These are phyloP conservation scores for Cutaneotrichosporon sp. DNA, from an alignment of 1,284 basidiomycete species.

Conservation along the genomic window DNA sequence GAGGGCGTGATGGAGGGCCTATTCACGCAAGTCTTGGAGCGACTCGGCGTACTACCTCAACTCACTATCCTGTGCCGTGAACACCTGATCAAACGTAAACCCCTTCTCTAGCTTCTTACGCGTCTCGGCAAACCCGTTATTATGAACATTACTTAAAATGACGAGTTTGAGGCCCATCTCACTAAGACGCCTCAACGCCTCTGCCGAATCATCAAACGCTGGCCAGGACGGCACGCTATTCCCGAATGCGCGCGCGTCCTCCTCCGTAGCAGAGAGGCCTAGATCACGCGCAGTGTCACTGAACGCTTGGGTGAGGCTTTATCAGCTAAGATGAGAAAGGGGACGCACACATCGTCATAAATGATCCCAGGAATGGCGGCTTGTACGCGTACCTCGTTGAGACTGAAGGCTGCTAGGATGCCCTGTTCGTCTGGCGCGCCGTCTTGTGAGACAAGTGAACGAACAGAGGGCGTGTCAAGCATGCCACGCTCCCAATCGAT, in stretches of 20 bases:
- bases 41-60: not conserved
- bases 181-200: conserved; percentile 31
- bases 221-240: conserved; percentile 36
- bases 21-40: too few relatives aligned
- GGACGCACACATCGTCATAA: conserved; percentile 36
- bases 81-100: conserved; percentile 36
- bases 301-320: conserved; percentile 24
- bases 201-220: conserved; percentile 39
- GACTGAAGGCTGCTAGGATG: conserved; percentile 29
- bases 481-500: conserved; percentile 40
- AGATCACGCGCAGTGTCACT: conserved; percentile 15
- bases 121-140: conserved; percentile 30
- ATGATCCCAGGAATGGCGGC: conserved; percentile 31
- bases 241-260: conserved; percentile 31
- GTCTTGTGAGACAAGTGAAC: conserved; percentile 23
- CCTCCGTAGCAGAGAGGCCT: conserved; percentile 14
- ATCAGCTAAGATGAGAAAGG: not conserved
- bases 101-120: conserved; percentile 35
- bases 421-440: conserved; percentile 23
- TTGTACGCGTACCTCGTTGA: conserved; percentile 34
- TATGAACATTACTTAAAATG: conserved; percentile 43
- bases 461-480: conserved; percentile 20
- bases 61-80: conserved; percentile 41
- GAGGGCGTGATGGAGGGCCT: not conserved
- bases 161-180: conserved; percentile 34